phyloP scores from a whole-genome alignment of 257 asterid genomes.

The Gentiana straminea region DNA sequence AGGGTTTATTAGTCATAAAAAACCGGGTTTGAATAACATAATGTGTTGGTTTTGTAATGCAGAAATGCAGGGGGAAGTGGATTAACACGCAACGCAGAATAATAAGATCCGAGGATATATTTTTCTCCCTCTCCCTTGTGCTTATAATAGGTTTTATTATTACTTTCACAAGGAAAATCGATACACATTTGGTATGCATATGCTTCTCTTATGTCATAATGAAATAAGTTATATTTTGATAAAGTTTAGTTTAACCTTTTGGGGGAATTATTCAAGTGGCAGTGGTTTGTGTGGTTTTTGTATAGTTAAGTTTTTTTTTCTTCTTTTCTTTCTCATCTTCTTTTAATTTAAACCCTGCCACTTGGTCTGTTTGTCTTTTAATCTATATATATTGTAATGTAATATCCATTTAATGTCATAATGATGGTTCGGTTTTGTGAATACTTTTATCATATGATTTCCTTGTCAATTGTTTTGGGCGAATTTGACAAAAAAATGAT shows the following conservation, averaged over 20 bases:
- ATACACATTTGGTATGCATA: conserved; percentile 41
- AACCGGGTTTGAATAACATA: background rate
- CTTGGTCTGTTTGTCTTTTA: conserved; percentile 32
- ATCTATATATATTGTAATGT: conserved; percentile 45
- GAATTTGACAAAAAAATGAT: too few species aligned
- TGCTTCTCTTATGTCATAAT: conserved; percentile 35
- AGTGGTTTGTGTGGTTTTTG: conserved; percentile 40
- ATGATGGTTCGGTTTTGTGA: conserved; percentile 52
- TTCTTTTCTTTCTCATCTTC: conserved; percentile 13
- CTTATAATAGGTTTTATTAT: conserved; percentile 39
- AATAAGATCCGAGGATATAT: conserved; percentile 18
- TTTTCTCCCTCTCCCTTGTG: conserved; percentile 11
- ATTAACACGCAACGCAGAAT: conserved; percentile 64
- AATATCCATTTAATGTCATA: conserved; percentile 82
- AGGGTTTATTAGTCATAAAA: too few species aligned
- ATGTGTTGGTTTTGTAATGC: conserved; percentile 15
- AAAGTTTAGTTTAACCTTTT: conserved; percentile 60
- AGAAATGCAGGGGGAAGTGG: conserved; percentile 70
- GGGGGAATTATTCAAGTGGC: conserved; percentile 45
- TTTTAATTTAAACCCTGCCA: conserved; percentile 10
- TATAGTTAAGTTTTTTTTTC: conserved; percentile 63
- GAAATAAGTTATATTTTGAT: conserved; percentile 19
- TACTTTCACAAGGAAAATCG: conserved; percentile 31
- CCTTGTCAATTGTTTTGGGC: too few species aligned
- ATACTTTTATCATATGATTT: conserved; percentile 38